A percentile compares a stretch with the other conserved stretches of the same genome.
Conservation (phyloP, 2,329 filamentous ascomycete species). For the Xylariaceae sp. region DNA sequence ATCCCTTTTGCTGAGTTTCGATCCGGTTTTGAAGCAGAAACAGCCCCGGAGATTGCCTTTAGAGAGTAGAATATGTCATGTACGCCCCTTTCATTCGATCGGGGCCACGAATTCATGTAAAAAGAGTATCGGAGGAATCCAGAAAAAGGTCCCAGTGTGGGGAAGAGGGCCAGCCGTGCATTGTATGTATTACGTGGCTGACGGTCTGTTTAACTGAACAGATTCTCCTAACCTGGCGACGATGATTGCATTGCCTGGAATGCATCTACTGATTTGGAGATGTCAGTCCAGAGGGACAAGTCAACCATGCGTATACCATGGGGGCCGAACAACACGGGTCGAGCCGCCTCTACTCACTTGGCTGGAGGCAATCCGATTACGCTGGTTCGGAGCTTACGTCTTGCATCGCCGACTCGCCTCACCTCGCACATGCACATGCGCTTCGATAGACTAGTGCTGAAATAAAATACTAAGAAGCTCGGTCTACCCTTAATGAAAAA, state of each 20-base stretch:
- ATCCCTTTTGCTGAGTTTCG: conserved; percentile 32
- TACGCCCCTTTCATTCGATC: conserved; percentile 27
- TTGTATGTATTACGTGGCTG: conserved; percentile 15
- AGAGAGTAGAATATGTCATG: conserved; percentile 35
- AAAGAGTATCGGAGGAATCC: conserved; percentile 24
- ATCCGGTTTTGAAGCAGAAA: conserved; percentile 33
- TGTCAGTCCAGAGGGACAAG: conserved; percentile 6
- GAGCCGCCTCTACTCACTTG: neutral
- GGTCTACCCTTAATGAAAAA: conserved; percentile 11
- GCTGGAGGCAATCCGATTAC: neutral
- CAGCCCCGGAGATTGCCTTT: conserved; percentile 32
- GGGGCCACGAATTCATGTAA: conserved; percentile 36
- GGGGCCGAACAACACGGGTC: conserved; percentile 1
- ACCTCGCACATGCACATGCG: conserved; percentile 13
- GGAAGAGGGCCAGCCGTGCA: conserved; percentile 15
- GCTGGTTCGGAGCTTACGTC: conserved; percentile 6
- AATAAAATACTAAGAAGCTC: conserved; percentile 24
- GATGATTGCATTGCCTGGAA: conserved; percentile 13
- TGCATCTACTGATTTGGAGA: conserved; percentile 11
- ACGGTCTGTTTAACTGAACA: conserved; percentile 32
- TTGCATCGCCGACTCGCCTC: conserved; percentile 12
- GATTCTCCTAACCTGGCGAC: conserved; percentile 14
- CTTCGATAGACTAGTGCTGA: conserved; percentile 25
- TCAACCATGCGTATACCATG: conserved; percentile 1
- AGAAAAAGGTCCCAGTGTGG: conserved; percentile 18